A percentile compares a stretch with the other conserved stretches of the same genome.
Conservation (phyloP, 2,329 filamentous ascomycete genomes). For the Penicillium digitatum region DNA sequence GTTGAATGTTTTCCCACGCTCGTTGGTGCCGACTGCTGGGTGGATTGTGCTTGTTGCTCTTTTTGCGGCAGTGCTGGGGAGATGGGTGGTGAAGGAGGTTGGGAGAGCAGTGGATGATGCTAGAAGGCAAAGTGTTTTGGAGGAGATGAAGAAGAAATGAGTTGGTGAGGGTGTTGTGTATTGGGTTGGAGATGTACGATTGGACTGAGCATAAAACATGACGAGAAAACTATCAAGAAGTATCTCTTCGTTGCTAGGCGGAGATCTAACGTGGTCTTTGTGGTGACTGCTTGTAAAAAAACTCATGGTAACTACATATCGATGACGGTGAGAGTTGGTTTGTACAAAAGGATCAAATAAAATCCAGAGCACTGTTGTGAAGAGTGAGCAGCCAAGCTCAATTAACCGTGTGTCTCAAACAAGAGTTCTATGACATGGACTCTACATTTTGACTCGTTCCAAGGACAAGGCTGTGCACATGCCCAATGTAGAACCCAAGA, state of each 20-base stretch:
- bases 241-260: not conserved
- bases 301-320: no score
- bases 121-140: conserved; percentile 8
- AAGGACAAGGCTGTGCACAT: not conserved
- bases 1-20: conserved; percentile 72
- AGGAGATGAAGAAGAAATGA: conserved; percentile 24
- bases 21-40: conserved; percentile 65
- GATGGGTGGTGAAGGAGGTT: conserved; percentile 27
- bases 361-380: not conserved
- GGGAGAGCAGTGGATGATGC: conserved; percentile 23
- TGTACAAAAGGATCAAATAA: not conserved
- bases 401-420: not conserved
- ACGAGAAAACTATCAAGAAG: not conserved
- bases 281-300: no score
- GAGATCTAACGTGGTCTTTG: no score
- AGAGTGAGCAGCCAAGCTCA: not conserved
- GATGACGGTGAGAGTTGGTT: not conserved
- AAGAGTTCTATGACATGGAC: not conserved
- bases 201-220: no score
- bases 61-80: conserved; percentile 47
- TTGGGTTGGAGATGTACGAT: not conserved
- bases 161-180: not conserved
- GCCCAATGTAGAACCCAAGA: not conserved
- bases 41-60: conserved; percentile 64
- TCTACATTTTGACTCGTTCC: not conserved